Percentiles rank a stretch among this genome's conserved stretches.
Conservation (phyloP, 495 filamentous ascomycete genomes). For the Glutinoglossum americanum region DNA sequence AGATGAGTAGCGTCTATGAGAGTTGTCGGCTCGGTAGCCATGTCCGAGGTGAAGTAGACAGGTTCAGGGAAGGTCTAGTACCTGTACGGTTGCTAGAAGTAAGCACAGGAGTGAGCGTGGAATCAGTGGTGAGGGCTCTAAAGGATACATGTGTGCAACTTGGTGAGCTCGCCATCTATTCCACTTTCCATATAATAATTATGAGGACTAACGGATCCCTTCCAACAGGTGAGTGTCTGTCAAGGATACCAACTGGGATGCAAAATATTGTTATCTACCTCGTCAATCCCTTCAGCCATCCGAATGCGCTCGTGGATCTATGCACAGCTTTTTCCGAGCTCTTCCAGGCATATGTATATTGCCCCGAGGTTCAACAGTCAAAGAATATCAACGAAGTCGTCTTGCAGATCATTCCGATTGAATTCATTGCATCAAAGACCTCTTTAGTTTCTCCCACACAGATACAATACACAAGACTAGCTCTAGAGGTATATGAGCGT, state of each 20-base stretch:
- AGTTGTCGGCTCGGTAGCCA: constrained; percentile 58
- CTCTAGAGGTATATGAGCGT: constrained; percentile 72
- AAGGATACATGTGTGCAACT: constrained; percentile 16
- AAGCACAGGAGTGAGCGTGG: constrained; percentile 6
- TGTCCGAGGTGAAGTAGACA: constrained; percentile 27
- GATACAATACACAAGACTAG: constrained; percentile 42
- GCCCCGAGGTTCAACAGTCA: constrained; percentile 27
- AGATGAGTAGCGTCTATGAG: constrained; percentile 55
- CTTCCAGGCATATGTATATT: constrained; percentile 41
- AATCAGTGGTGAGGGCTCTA: constrained; percentile 12
- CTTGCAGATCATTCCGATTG: constrained; percentile 61
- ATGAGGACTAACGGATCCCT: background rate
- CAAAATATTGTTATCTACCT: constrained; percentile 71
- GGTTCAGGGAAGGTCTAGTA: constrained; percentile 36
- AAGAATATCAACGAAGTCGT: constrained; percentile 41
- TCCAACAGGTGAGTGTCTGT: constrained; percentile 19
- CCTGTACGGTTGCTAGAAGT: constrained; percentile 22
- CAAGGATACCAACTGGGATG: constrained; percentile 22
- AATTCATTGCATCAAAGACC: constrained; percentile 42
- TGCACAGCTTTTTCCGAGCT: constrained; percentile 61
- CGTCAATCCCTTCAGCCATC: constrained; percentile 48
- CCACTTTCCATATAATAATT: background rate
- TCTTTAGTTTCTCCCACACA: constrained; percentile 45
- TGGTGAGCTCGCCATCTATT: constrained; percentile 3
- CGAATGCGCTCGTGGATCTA: constrained; percentile 46